phyloP scores from a whole-genome alignment of 2,329 filamentous ascomycete genomes.

The Cordyceps sp. region DNA sequence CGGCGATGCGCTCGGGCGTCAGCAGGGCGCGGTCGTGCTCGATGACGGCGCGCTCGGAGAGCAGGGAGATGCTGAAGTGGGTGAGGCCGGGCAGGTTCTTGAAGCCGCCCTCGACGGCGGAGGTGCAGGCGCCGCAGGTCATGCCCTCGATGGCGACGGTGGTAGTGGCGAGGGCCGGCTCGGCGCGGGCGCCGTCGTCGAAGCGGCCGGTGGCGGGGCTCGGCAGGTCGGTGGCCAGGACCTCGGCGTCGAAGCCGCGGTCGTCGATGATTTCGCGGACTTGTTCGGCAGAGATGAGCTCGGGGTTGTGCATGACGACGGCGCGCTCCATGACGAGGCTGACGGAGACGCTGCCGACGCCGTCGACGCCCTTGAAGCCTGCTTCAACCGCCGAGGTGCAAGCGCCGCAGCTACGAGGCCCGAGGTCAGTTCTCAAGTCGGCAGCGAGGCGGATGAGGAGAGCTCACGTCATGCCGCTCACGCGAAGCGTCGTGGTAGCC shows the following conservation, averaged over 20 bases:
- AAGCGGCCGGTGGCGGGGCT: constrained; percentile 27
- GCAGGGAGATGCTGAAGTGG: constrained; percentile 64
- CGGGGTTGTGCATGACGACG: constrained; percentile 79
- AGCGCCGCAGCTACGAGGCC: constrained; percentile 55
- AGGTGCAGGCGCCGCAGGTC: constrained; percentile 84
- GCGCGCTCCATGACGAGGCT: constrained; percentile 91
- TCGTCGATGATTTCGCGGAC: constrained; percentile 82
- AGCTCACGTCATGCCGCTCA: constrained; percentile 71
- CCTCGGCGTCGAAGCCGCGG: constrained; percentile 75
- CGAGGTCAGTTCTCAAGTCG: not conserved
- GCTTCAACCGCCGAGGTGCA: constrained; percentile 93
- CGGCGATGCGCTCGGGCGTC: constrained; percentile 34
- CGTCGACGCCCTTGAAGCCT: constrained; percentile 68
- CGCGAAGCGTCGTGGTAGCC: constrained; percentile 79
- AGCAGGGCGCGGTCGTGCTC: constrained; percentile 52
- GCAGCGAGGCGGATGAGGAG: not conserved
- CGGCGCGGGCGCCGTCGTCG: constrained; percentile 17
- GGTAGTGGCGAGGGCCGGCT: constrained; percentile 40
- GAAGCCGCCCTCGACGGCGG: constrained; percentile 68
- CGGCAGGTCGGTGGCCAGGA: constrained; percentile 68
- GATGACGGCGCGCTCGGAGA: constrained; percentile 73
- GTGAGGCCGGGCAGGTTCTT: constrained; percentile 57
- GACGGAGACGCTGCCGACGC: constrained; percentile 75
- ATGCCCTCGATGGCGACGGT: constrained; percentile 71
- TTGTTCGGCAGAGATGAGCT: constrained; percentile 53